Evolutionary conservation across 345 rosid species (phyloP).

Genomic region (Moricandia arvensis): DNA sequence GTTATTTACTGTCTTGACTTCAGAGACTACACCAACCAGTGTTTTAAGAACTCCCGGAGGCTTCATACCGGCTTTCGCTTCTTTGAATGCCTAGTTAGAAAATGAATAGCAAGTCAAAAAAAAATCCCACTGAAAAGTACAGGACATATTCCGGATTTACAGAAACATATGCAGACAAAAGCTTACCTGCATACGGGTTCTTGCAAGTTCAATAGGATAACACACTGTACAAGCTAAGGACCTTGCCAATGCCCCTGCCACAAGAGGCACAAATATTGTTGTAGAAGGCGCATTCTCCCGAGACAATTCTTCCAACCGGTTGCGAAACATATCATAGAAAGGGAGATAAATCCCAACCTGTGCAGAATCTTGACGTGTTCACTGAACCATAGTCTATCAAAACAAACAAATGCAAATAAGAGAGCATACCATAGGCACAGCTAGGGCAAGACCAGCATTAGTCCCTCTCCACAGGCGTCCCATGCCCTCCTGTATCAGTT

Average conservation of each 20-base stretch:
- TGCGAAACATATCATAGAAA: slow-evolving; percentile 85
- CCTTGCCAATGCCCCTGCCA: slow-evolving; percentile 86
- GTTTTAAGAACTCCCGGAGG: slow-evolving; percentile 87
- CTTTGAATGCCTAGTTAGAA: slow-evolving; percentile 69
- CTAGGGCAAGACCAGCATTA: slow-evolving; percentile 90
- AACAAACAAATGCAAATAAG: neutral
- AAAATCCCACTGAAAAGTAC: neutral
- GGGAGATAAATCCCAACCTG: slow-evolving; percentile 98
- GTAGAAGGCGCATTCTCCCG: slow-evolving; percentile 48
- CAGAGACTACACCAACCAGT: slow-evolving; percentile 61
- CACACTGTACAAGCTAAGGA: slow-evolving; percentile 89
- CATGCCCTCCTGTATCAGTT: slow-evolving; percentile 73
- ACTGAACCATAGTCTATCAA: neutral
- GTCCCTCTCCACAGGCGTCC: slow-evolving; percentile 97
- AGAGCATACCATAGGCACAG: slow-evolving; percentile 76
- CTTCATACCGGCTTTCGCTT: slow-evolving; percentile 54
- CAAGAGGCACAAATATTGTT: slow-evolving; percentile 59
- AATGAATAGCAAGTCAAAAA: neutral
- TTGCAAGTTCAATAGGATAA: slow-evolving; percentile 95
- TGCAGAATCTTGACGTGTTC: slow-evolving; percentile 9
- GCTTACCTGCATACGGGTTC: slow-evolving; percentile 97
- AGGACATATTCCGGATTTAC: neutral
- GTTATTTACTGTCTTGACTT: slow-evolving; percentile 56
- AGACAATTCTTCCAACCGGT: slow-evolving; percentile 62
- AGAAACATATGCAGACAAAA: slow-evolving; percentile 14